A percentile compares a stretch with the other conserved stretches of the same genome.
Evolutionary conservation across 2,329 filamentous ascomycete species (phyloP).

Genomic region (Dactylellina leptospora): DNA sequence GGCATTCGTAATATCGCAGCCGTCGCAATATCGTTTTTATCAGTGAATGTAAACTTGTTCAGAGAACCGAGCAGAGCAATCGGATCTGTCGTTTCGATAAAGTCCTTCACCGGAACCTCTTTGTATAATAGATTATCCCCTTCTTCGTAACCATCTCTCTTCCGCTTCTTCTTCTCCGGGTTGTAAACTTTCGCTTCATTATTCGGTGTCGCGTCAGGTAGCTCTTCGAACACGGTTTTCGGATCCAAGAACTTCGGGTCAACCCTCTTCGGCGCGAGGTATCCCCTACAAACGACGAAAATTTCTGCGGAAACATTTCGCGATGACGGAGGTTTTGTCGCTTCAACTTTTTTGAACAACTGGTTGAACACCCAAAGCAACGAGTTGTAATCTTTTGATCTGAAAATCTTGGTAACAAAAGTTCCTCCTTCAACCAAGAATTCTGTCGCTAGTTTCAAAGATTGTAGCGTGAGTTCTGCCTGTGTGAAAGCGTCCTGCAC

Average conservation of each 20-base stretch:
- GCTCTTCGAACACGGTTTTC: constrained; percentile 87
- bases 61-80: constrained; percentile 87
- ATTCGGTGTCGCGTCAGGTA: constrained; percentile 85
- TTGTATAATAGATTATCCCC: constrained; percentile 94
- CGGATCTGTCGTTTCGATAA: constrained; percentile 91
- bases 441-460: constrained; percentile 91
- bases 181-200: constrained; percentile 99
- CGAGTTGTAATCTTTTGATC: constrained; percentile 95
- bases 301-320: constrained; percentile 98
- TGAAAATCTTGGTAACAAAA: constrained; percentile 97
- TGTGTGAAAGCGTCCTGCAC: constrained; percentile 98
- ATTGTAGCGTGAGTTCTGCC: constrained; percentile 88
- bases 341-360: constrained; percentile 91
- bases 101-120: constrained; percentile 85
- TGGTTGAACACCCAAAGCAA: constrained; percentile 98
- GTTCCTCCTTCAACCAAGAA: constrained; percentile 88
- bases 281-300: constrained; percentile 95
- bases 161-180: constrained; percentile 94
- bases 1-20: constrained; percentile 85
- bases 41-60: constrained; percentile 84
- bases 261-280: constrained; percentile 90
- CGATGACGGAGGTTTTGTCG: constrained; percentile 94
- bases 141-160: constrained; percentile 97
- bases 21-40: constrained; percentile 82
- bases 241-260: constrained; percentile 93